Evolutionary conservation across 2,329 filamentous ascomycete genomes (phyloP).

Genomic region (Verticillium zaregamsianum): DNA sequence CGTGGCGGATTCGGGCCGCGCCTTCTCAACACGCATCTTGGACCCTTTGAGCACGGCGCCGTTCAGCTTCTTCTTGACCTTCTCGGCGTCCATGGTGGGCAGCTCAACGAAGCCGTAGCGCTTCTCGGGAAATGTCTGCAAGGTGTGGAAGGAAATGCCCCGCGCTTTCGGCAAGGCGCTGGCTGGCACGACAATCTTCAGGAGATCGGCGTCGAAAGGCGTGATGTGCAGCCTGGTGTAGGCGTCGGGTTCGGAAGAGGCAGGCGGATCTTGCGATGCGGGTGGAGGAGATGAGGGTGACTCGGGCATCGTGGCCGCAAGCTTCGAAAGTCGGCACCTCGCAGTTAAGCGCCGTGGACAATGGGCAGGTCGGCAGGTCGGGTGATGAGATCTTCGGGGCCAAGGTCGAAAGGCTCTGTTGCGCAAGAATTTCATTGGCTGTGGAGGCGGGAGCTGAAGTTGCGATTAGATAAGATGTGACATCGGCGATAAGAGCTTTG

Average conservation of each 20-base stretch:
- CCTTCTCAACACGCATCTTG: conserved; percentile 82
- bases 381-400: conserved; percentile 9
- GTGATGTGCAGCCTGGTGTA: conserved; percentile 76
- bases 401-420: conserved; percentile 10
- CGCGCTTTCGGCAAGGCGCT: conserved; percentile 62
- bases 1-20: conserved; percentile 58
- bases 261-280: background rate
- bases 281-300: conserved; percentile 1
- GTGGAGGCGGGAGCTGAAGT: background rate
- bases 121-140: conserved; percentile 86
- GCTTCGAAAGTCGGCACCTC: background rate
- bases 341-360: conserved; percentile 3
- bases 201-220: conserved; percentile 72
- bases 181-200: conserved; percentile 67
- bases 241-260: conserved; percentile 12
- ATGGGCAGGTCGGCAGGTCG: background rate
- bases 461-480: background rate
- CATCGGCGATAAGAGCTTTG: background rate
- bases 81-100: conserved; percentile 78
- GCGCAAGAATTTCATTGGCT: conserved; percentile 15
- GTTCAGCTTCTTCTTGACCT: conserved; percentile 85
- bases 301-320: conserved; percentile 5
- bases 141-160: conserved; percentile 81
- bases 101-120: conserved; percentile 88
- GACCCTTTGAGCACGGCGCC: conserved; percentile 78